Evolutionary conservation across 495 filamentous ascomycete genomes (phyloP), one percentile per base, ranked within the genome.

Genomic region (Cetradonia linearis): DNA sequence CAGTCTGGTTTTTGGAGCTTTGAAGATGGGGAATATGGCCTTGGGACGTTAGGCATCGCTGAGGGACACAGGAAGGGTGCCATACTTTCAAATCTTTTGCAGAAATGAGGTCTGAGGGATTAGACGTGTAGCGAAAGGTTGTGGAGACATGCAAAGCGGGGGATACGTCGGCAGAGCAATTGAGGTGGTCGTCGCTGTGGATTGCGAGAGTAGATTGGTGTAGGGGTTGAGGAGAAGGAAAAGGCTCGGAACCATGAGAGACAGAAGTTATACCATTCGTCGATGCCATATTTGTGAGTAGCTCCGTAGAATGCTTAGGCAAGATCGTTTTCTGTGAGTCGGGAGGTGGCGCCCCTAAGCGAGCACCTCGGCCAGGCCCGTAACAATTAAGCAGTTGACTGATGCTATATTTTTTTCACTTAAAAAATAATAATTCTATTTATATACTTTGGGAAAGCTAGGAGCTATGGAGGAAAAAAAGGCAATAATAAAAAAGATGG

Each of bases 91-190:
- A 58, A 64, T 82, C 76, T 10, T 69, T 68, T 14, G 66, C 62
- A 14, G 80, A 76, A 40, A 74, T 63, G 49, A 94, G 77, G 2
- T 81, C 65, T 9, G 83, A 75, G 2, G 89, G 89, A 68, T 92
- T 76, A 14, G 73, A 66, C 31, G 81, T 73, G 69, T 96, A 97
- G 59, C 89, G 84, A 73, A 87, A 96, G 18, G 88, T 96, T 16
- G 91, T 94, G 48, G 89, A 86, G 64, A 92, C 78, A 70, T 95
- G 91, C 64, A 96, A 77, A 1, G 90, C 79, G 56, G 91, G 90
- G 37, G 91, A 87, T 46, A 96, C 87, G 68, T 91, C 88, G 46
- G 80, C 75, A 65, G 81, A 80, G 49, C 75, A 71, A 74, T 87
- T 86, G 58, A 92, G 76, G 63, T 72, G 74, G 73, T 95, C 89